phyloP scores from a whole-genome alignment of 2,329 filamentous ascomycete species.

The Penicillium sp. region DNA sequence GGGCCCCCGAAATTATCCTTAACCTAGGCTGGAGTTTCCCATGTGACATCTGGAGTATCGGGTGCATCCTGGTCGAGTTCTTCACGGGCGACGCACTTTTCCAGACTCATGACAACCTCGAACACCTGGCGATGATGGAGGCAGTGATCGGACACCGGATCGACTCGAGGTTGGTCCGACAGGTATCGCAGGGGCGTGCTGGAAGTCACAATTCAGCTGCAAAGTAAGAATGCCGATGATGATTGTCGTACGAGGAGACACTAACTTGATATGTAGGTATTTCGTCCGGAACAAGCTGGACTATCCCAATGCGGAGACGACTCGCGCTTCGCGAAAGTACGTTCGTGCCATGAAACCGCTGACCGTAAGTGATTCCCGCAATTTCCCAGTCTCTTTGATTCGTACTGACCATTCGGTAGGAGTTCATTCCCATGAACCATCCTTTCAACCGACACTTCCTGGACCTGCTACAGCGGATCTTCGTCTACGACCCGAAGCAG shows the following conservation, averaged over 20 bases:
- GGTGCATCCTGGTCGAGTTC: slow-evolving; percentile 64
- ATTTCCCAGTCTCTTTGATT: not conserved
- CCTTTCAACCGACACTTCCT: slow-evolving; percentile 60
- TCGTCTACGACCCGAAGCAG: slow-evolving; percentile 62
- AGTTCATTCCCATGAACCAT: slow-evolving; percentile 57
- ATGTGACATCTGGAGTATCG: slow-evolving; percentile 66
- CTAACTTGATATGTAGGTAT: slow-evolving; percentile 44
- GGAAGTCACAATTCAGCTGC: slow-evolving; percentile 51
- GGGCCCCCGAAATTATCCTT: slow-evolving; percentile 63
- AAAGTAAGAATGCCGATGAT: slow-evolving; percentile 45
- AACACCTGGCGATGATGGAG: slow-evolving; percentile 67
- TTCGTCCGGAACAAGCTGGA: slow-evolving; percentile 55
- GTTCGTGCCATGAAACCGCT: slow-evolving; percentile 64
- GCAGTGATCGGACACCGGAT: slow-evolving; percentile 54
- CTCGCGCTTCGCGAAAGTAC: slow-evolving; percentile 60
- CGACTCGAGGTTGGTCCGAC: slow-evolving; percentile 51
- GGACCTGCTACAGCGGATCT: slow-evolving; percentile 58
- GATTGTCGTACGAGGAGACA: slow-evolving; percentile 8
- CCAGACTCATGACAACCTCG: slow-evolving; percentile 63
- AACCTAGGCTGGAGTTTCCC: slow-evolving; percentile 64
- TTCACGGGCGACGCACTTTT: slow-evolving; percentile 64
- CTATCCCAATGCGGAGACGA: slow-evolving; percentile 60
- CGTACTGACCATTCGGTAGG: slow-evolving; percentile 41
- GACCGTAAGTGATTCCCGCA: slow-evolving; percentile 41
- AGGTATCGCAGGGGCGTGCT: slow-evolving; percentile 47